Evolutionary conservation across 1,284 basidiomycete genomes (phyloP).

Genomic region (Boletus albobrunnescens): DNA sequence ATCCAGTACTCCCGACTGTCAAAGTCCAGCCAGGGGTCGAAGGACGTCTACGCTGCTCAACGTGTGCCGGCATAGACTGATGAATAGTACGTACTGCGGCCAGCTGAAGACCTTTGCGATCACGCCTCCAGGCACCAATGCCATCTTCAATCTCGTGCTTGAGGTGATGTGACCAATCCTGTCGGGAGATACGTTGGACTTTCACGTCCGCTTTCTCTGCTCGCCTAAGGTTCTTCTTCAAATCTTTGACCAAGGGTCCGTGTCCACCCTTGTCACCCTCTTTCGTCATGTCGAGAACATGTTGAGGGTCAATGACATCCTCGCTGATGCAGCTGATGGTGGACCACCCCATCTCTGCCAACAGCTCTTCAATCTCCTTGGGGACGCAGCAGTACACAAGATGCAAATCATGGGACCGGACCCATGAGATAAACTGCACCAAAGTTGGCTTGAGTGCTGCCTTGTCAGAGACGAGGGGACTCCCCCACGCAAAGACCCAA

Average conservation of each 20-base stretch:
- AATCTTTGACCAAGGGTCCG: slow-evolving; percentile 38
- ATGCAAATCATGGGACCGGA: slow-evolving; percentile 29
- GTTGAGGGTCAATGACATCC: slow-evolving; percentile 40
- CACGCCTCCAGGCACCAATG: slow-evolving; percentile 38
- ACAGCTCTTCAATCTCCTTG: slow-evolving; percentile 35
- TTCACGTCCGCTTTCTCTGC: slow-evolving; percentile 39
- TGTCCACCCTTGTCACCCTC: slow-evolving; percentile 34
- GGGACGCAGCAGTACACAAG: slow-evolving; percentile 45
- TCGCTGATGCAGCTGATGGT: slow-evolving; percentile 44
- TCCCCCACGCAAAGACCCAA: slow-evolving; percentile 47
- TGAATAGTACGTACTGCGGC: slow-evolving; percentile 33
- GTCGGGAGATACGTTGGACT: slow-evolving; percentile 31
- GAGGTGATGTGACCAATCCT: slow-evolving; percentile 36
- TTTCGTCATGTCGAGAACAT: slow-evolving; percentile 39
- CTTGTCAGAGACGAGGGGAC: slow-evolving; percentile 41
- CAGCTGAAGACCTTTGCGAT: slow-evolving; percentile 39
- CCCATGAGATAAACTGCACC: slow-evolving; percentile 38
- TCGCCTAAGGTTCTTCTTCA: slow-evolving; percentile 45
- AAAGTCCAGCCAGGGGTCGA: slow-evolving; percentile 44
- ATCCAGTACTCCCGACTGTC: slow-evolving; percentile 44
- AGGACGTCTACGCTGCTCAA: slow-evolving; percentile 30
- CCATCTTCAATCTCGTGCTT: slow-evolving; percentile 38
- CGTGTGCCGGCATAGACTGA: neutral
- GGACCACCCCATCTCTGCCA: slow-evolving; percentile 37
- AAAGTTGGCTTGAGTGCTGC: slow-evolving; percentile 35